A percentile compares a stretch with the other conserved stretches of the same genome.
Evolutionary conservation across 106 monocot genomes (phyloP).

Genomic region (Platanthera guangdongensis): DNA sequence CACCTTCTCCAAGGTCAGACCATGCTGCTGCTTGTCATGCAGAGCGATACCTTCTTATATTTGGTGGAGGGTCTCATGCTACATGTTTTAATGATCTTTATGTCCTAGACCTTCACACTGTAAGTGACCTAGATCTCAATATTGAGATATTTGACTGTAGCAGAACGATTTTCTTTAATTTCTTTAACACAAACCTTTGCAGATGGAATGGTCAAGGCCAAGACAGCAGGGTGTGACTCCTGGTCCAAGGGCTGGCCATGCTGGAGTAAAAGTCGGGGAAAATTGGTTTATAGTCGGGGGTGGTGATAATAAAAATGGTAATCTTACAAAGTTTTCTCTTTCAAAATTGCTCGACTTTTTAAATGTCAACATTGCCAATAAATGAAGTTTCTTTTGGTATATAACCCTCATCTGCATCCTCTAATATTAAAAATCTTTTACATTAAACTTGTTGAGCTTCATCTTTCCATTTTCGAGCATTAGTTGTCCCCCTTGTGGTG

Average conservation of each 20-base stretch:
- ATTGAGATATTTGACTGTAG: not conserved
- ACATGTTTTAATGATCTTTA: slow-evolving; percentile 96
- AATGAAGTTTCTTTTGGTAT: not conserved
- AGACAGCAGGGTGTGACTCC: slow-evolving; percentile 76
- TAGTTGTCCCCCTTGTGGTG: too few species aligned
- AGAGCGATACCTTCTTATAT: slow-evolving; percentile 85
- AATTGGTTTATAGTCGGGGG: slow-evolving; percentile 98
- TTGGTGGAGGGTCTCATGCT: slow-evolving; percentile 98
- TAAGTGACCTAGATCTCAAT: slow-evolving; percentile 25
- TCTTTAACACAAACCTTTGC: slow-evolving; percentile 20
- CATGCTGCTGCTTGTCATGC: slow-evolving; percentile 96
- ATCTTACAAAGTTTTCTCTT: not conserved
- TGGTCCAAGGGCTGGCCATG: slow-evolving; percentile 92
- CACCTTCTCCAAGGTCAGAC: slow-evolving; percentile 97
- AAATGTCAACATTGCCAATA: not conserved
- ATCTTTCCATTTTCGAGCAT: too few species aligned
- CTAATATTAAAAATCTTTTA: too few species aligned
- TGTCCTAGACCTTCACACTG: slow-evolving; percentile 90
- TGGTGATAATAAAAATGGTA: slow-evolving; percentile 90
- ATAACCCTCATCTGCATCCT: too few species aligned
- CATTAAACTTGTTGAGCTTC: too few species aligned
- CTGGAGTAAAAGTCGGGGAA: slow-evolving; percentile 84
- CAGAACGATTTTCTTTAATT: not conserved
- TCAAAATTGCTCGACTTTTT: not conserved
- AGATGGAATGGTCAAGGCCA: slow-evolving; percentile 99